Evolutionary conservation across 75 land plant species (phyloP).

Genomic region (Pseudotsuga menziesii): DNA sequence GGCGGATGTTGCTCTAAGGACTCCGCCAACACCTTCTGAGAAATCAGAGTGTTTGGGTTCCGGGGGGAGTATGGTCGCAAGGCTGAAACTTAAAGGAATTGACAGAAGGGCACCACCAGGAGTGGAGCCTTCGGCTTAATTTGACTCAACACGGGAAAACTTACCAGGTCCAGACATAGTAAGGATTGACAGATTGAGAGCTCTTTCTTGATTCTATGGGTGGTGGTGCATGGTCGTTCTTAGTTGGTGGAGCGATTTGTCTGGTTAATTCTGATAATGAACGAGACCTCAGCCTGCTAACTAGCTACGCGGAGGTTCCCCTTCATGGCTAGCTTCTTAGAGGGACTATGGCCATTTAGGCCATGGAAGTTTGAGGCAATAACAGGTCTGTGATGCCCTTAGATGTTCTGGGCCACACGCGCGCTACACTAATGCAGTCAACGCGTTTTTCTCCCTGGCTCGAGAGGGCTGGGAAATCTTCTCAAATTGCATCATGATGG

Average conservation of each 20-base stretch:
- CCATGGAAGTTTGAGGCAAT: slow-evolving; percentile 61
- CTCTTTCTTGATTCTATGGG: slow-evolving; percentile 63
- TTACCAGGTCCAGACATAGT: slow-evolving; percentile 53
- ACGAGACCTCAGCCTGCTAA: slow-evolving; percentile 97
- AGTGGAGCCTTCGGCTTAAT: slow-evolving; percentile 53
- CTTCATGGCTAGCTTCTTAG: slow-evolving; percentile 33
- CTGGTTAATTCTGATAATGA: slow-evolving; percentile 89
- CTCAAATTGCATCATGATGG: too few relatives aligned
- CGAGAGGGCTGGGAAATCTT: too few relatives aligned
- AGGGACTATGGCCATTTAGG: slow-evolving; percentile 45
- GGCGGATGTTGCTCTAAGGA: slow-evolving; percentile 10
- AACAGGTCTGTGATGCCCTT: slow-evolving; percentile 57
- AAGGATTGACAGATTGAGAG: slow-evolving; percentile 55
- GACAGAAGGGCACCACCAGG: slow-evolving; percentile 51
- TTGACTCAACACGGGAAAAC: slow-evolving; percentile 55
- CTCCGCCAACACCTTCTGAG: slow-evolving; percentile 1
- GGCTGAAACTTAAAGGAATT: slow-evolving; percentile 65
- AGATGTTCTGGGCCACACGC: slow-evolving; percentile 14
- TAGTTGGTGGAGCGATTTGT: slow-evolving; percentile 85
- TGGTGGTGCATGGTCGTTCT: slow-evolving; percentile 60
- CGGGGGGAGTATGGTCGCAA: slow-evolving; percentile 36
- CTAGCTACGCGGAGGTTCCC: slow-evolving; percentile 54
- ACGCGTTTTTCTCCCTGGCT: too few relatives aligned
- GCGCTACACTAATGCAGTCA: too few relatives aligned
- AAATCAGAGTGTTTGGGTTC: slow-evolving; percentile 11